phyloP scores from a whole-genome alignment of 176 grass and related monocot genomes.

The Avena atlantica region DNA sequence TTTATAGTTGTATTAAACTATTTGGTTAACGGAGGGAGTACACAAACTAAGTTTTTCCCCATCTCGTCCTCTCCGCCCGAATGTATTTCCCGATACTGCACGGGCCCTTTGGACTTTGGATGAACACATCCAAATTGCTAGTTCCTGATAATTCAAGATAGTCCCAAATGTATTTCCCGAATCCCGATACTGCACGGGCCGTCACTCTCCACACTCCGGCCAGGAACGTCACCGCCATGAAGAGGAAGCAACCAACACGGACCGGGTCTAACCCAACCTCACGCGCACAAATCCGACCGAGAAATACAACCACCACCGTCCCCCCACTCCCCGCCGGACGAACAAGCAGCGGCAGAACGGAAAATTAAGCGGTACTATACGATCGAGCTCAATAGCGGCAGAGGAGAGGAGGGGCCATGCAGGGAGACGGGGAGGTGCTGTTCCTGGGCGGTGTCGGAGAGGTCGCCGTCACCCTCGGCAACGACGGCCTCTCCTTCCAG shows the following conservation, averaged over 20 bases:
- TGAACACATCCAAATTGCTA: too few species aligned
- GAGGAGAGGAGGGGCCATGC: conserved; percentile 47
- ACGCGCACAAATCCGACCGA: conserved; percentile 12
- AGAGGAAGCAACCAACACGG: background rate
- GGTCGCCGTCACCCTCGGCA: conserved; percentile 52
- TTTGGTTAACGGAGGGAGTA: too few species aligned
- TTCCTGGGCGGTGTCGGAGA: conserved; percentile 73
- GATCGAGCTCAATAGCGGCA: conserved; percentile 14
- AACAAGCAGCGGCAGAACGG: background rate
- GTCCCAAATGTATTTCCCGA: too few species aligned
- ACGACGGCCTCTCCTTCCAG: conserved; percentile 60
- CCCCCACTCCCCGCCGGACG: background rate
- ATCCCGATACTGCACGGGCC: too few species aligned
- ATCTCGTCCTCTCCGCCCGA: too few species aligned
- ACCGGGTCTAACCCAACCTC: conserved; percentile 10
- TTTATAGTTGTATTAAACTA: too few species aligned
- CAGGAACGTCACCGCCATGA: background rate
- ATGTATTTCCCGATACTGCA: too few species aligned
- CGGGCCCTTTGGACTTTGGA: too few species aligned
- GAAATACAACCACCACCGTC: background rate
- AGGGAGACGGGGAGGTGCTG: conserved; percentile 52
- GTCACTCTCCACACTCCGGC: background rate
- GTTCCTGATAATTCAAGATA: too few species aligned
- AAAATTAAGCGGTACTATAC: background rate
- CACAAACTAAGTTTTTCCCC: too few species aligned